Evolutionary conservation across 73 alveolate species (phyloP).

Genomic region (Paramecium sonneborni): DNA sequence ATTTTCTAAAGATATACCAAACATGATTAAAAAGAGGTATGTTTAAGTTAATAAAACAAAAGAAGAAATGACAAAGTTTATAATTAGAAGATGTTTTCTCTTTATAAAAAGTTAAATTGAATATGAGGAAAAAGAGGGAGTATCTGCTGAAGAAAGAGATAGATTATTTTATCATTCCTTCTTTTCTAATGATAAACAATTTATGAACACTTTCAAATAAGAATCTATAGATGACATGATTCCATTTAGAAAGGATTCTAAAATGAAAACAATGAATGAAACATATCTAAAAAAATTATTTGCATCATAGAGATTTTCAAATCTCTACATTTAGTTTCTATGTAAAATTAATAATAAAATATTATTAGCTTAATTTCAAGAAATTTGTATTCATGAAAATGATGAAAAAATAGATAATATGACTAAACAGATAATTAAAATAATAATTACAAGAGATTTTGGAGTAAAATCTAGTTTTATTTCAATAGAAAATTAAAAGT

Average conservation of each 20-base stretch:
- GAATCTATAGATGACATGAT: conserved; percentile 43
- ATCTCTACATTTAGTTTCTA: not conserved
- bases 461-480: not conserved
- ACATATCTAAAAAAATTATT: not conserved
- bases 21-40: not conserved
- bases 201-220: not conserved
- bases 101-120: not conserved
- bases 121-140: conserved; percentile 28
- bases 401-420: conserved; percentile 21
- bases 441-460: conserved; percentile 18
- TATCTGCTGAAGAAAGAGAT: conserved; percentile 50
- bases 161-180: conserved; percentile 28
- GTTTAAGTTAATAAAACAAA: conserved; percentile 7
- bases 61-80: conserved; percentile 52
- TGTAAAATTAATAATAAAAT: not conserved
- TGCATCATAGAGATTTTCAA: not conserved
- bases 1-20: conserved; percentile 21
- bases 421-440: conserved; percentile 46
- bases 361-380: not conserved
- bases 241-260: conserved; percentile 45
- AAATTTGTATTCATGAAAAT: conserved; percentile 9
- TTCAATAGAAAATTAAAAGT: not conserved
- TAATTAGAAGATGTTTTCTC: conserved; percentile 49
- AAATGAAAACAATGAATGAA: conserved; percentile 55
- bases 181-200: not conserved